Evolutionary conservation across 768 basidiomycete species (phyloP).

Genomic region (Boletus insuetus): DNA sequence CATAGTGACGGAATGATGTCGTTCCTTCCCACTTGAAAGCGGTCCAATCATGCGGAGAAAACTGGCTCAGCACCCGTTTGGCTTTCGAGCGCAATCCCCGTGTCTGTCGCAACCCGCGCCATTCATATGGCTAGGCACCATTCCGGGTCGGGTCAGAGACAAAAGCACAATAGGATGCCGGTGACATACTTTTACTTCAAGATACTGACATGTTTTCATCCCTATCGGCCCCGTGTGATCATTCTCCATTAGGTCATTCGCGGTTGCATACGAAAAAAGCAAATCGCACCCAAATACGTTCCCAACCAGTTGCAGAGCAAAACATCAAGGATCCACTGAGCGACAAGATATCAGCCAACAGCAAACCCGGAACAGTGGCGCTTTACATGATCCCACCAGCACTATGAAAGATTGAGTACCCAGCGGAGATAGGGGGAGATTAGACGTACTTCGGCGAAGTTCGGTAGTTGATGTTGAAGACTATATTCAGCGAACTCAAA

Average conservation of each 20-base stretch:
- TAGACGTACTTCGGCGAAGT: conserved; percentile 75
- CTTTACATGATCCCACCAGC: conserved; percentile 92
- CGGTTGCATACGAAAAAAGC: conserved; percentile 4
- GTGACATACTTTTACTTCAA: conserved; percentile 73
- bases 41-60: conserved; percentile 86
- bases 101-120: conserved; percentile 80
- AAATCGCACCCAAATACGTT: conserved; percentile 65
- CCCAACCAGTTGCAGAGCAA: conserved; percentile 87
- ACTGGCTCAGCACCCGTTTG: conserved; percentile 75
- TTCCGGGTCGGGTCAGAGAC: not conserved
- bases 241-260: conserved; percentile 14
- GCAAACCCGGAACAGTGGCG: not conserved
- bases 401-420: conserved; percentile 41
- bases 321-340: conserved; percentile 84
- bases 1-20: conserved; percentile 70
- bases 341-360: conserved; percentile 13
- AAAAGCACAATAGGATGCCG: not conserved
- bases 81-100: conserved; percentile 78
- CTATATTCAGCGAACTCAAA: conserved; percentile 91
- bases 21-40: conserved; percentile 86
- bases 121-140: conserved; percentile 65
- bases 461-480: conserved; percentile 82
- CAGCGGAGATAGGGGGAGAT: conserved; percentile 17
- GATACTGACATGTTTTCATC: conserved; percentile 84
- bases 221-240: conserved; percentile 39